A percentile compares a stretch with the other conserved stretches of the same genome.
Evolutionary conservation across 306 rosid species (phyloP).

Genomic region (Glycine tomentella): DNA sequence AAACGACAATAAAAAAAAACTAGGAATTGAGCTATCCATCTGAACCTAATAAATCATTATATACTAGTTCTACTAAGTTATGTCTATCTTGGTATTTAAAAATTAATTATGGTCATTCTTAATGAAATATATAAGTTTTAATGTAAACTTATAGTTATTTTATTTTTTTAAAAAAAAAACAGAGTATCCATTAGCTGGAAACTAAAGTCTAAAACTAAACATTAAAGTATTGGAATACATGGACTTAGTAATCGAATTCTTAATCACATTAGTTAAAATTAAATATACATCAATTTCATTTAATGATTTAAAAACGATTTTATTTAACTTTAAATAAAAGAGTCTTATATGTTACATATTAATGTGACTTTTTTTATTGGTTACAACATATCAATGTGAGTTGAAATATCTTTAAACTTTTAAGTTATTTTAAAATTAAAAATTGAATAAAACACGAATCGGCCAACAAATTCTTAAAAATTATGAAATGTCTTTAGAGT

Average conservation of each 20-base stretch:
- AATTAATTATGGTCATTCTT: neutral
- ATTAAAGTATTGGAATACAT: neutral
- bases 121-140: neutral
- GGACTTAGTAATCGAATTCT: too few species aligned
- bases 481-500: neutral
- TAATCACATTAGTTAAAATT: too few species aligned
- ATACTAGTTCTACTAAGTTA: neutral
- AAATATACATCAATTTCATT: too few species aligned
- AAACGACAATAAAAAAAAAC: neutral
- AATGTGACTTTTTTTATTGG: too few species aligned
- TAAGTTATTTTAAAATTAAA: neutral
- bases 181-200: too few species aligned
- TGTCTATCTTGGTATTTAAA: neutral
- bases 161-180: too few species aligned
- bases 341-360: neutral
- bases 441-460: conserved; percentile 6
- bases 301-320: too few species aligned
- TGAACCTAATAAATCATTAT: neutral
- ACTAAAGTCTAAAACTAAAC: too few species aligned
- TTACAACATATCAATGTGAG: neutral
- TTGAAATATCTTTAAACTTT: neutral
- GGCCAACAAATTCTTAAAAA: neutral
- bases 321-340: too few species aligned
- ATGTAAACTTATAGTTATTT: neutral
- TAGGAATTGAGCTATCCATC: neutral